Base-by-base conservation (phyloP, 768 basidiomycete species). In the Coprinopsis sp. region DNA sequence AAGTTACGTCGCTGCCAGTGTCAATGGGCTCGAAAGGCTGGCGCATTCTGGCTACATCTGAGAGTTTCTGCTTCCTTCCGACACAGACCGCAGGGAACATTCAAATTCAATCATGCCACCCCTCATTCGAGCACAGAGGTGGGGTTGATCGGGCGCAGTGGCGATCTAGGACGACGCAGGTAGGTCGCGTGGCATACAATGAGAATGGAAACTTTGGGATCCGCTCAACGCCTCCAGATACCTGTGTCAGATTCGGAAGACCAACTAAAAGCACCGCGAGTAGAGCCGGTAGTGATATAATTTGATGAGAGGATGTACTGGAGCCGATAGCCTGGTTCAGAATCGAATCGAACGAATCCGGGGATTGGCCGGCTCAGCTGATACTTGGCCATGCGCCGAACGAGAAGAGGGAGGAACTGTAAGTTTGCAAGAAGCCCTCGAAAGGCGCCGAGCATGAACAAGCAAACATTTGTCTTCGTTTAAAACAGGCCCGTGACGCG, bases 281-380 rank as follows among this genome's bases (percentile, higher is more conserved):
- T 8, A n/a, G 12, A 14, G 19, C 6, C 6, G 40, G 24, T 7
- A 16, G 27, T 42, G 18, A 8, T 64, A 70, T 70, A 58, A 56
- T 58, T 66, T 67, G 66, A 65, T 64, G 63, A 59, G 50, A 62
- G 55, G 54, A 58, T 54, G 49, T 33, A 29, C 7, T 37, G 34
- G 34, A 37, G 7, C 37, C 37, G 16, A 30, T n/a, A n/a, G 24
- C 13, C 28, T 18, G 24, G 40, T 42, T 19, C 27, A 8, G 24
- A 6, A 30, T 29, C 7, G 40, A 42, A 57, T 63, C 71, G 4
- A 30, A 10, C 7, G 40, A 42, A 57, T 63, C 71, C 71, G 72
- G 70, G 59, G 68, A 65, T 73, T 69, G 66, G 52, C 69, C 69
- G 71, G 65, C 61, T 65, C 69, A 66, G 67, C 66, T 74, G 70